phyloP scores from a whole-genome alignment of 129 eudicot species.

The Scalesia atractyloides region DNA sequence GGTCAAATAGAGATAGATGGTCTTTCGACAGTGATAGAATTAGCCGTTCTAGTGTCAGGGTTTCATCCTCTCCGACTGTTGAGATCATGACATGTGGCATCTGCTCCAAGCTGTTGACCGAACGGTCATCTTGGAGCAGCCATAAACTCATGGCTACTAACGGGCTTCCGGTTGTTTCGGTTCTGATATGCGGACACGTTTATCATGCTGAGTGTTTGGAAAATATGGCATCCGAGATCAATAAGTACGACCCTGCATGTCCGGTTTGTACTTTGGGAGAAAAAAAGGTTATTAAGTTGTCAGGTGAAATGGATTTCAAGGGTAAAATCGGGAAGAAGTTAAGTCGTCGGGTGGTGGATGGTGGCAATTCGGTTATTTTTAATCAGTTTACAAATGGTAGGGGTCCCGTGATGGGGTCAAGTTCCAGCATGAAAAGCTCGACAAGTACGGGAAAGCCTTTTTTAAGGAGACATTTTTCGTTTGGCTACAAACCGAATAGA shows the following conservation, averaged over 20 bases:
- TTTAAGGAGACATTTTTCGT: slow-evolving; percentile 75
- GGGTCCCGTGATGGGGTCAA: slow-evolving; percentile 56
- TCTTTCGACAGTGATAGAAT: slow-evolving; percentile 84
- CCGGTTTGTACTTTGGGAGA: slow-evolving; percentile 95
- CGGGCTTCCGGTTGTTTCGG: slow-evolving; percentile 75
- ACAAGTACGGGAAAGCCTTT: slow-evolving; percentile 56
- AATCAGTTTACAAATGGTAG: slow-evolving; percentile 49
- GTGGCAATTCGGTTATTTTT: slow-evolving; percentile 44
- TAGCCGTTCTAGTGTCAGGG: slow-evolving; percentile 50
- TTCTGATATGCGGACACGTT: slow-evolving; percentile 85
- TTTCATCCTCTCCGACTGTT: slow-evolving; percentile 49
- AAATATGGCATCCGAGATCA: slow-evolving; percentile 71
- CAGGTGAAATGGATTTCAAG: slow-evolving; percentile 71
- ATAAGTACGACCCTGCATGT: slow-evolving; percentile 87
- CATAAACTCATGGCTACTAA: slow-evolving; percentile 60
- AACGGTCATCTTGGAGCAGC: slow-evolving; percentile 71
- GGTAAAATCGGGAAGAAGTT: slow-evolving; percentile 53
- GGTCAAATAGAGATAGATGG: slow-evolving; percentile 87
- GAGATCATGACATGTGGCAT: slow-evolving; percentile 76
- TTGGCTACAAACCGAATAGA: slow-evolving; percentile 62
- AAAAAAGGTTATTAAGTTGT: slow-evolving; percentile 61
- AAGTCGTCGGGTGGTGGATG: slow-evolving; percentile 53
- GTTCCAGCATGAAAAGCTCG: slow-evolving; percentile 75
- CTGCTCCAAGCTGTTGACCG: slow-evolving; percentile 78
- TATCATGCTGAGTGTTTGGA: slow-evolving; percentile 97